A percentile compares a stretch with the other conserved stretches of the same genome.
Conservation (phyloP, 495 filamentous ascomycete species). For the Aspergillus ellipticus region DNA sequence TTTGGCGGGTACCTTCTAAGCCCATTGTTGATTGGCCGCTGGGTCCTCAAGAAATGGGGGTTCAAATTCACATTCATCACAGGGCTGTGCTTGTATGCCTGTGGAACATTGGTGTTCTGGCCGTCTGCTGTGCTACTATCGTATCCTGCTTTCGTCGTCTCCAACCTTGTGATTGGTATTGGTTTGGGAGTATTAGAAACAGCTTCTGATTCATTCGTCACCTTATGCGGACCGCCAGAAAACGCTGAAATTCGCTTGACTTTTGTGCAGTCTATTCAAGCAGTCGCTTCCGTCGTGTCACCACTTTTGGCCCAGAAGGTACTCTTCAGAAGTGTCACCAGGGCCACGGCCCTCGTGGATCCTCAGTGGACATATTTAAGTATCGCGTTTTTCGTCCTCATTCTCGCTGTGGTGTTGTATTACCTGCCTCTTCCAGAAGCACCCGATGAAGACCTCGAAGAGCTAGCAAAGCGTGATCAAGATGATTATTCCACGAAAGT, state of each 20-base stretch:
- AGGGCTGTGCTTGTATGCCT: conserved; percentile 60
- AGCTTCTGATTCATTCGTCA: conserved; percentile 63
- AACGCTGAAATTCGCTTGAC: conserved; percentile 64
- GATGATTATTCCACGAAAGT: conserved; percentile 48
- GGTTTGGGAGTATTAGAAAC: conserved; percentile 62
- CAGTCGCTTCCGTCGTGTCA: conserved; percentile 57
- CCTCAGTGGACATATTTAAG: conserved; percentile 71
- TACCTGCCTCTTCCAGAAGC: conserved; percentile 66
- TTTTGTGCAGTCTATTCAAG: conserved; percentile 63
- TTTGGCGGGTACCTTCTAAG: conserved; percentile 58
- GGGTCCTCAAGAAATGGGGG: conserved; percentile 57
- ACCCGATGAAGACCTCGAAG: conserved; percentile 59
- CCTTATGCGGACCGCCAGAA: conserved; percentile 61
- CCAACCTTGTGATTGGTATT: conserved; percentile 63
- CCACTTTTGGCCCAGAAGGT: conserved; percentile 60
- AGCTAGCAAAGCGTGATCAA: conserved; percentile 48
- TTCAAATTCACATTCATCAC: conserved; percentile 65
- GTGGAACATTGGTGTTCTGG: conserved; percentile 66
- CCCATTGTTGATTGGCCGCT: conserved; percentile 53
- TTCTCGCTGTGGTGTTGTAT: conserved; percentile 61
- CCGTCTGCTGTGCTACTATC: conserved; percentile 65
- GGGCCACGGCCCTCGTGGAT: conserved; percentile 54
- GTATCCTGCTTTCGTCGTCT: conserved; percentile 61
- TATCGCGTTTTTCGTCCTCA: conserved; percentile 60
- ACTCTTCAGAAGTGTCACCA: conserved; percentile 52